Evolutionary conservation across 768 basidiomycete genomes (phyloP), one percentile per base, ranked within the genome.

Genomic region (Tephrocybe sp.): DNA sequence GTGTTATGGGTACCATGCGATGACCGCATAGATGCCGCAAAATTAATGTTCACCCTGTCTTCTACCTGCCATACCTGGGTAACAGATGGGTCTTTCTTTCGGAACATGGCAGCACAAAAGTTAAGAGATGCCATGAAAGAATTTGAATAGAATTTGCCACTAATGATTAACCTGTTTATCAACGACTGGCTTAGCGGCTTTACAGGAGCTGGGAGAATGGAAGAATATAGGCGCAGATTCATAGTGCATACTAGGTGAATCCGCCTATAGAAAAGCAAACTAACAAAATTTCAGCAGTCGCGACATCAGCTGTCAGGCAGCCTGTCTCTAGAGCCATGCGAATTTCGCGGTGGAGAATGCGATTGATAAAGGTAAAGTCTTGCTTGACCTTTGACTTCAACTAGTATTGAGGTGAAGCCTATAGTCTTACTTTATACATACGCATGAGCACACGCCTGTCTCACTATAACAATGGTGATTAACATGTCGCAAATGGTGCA

Each of bases 271-370:
- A n/a, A 7, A 5, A 3, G 30, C 11, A 2, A 20, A 7, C 44
- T 11, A 51, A 10, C 9, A 31, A 8, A 7, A 51, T 10, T 23
- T 44, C 13, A 1, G 19, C 23, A 8, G 38, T 16, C 3, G 42
- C 17, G 14, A 39, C 30, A 2, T 7, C 13, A 22, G 31, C 44
- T 2, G 43, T 45, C 22, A 51, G 7, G 19, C 9, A 35, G 19
- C 49, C 49, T 22, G 49, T 50, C 7, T 50, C 49, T 26, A 44
- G 14, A 17, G 41, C 23, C 49, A 50, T 30, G 17, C 49, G 34
- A 12, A 33, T 38, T 20, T 41, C 42, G 31, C 42, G 49, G 26
- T 50, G 42, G 13, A 44, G 7, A 12, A 39, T 34, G 19, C 43
- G 23, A 13, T 44, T 50, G 16, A 41, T 26, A 11, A n/a, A 36